Evolutionary conservation across 192 early-diverging fungal genomes (phyloP).

Genomic region (Geranomyces variabilis): DNA sequence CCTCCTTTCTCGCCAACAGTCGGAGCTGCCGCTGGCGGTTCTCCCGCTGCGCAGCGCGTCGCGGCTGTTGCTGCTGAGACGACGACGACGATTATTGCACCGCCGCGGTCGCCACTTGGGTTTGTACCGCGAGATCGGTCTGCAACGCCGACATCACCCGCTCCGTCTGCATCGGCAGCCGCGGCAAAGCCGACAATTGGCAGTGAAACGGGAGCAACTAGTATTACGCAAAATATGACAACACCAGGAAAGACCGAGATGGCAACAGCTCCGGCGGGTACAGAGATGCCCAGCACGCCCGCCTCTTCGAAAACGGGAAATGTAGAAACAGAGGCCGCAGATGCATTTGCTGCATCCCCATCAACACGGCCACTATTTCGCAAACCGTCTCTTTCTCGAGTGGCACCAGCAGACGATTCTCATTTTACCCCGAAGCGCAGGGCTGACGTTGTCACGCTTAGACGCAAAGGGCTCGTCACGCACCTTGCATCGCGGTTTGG

Average conservation of each 20-base stretch:
- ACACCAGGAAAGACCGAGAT: no score
- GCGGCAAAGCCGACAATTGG: no score
- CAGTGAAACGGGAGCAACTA: no score
- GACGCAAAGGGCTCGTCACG: background rate
- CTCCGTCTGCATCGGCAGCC: background rate
- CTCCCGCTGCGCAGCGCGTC: background rate
- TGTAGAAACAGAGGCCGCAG: no score
- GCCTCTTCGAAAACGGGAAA: background rate
- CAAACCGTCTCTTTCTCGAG: background rate
- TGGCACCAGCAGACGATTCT: background rate
- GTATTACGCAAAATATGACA: no score
- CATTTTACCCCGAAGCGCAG: background rate
- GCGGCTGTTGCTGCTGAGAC: background rate
- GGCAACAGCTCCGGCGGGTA: background rate
- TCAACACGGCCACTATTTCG: background rate
- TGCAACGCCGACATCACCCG: background rate
- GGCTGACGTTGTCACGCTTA: background rate
- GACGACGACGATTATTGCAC: background rate
- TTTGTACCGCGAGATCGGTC: background rate
- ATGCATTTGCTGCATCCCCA: no score
- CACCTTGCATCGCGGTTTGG: background rate
- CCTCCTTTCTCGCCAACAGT: background rate
- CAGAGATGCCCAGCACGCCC: no score
- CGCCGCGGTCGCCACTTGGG: conserved; percentile 1
- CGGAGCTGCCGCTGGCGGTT: no score